Evolutionary conservation across 306 rosid species (phyloP).

Genomic region (Nissolia schottii): DNA sequence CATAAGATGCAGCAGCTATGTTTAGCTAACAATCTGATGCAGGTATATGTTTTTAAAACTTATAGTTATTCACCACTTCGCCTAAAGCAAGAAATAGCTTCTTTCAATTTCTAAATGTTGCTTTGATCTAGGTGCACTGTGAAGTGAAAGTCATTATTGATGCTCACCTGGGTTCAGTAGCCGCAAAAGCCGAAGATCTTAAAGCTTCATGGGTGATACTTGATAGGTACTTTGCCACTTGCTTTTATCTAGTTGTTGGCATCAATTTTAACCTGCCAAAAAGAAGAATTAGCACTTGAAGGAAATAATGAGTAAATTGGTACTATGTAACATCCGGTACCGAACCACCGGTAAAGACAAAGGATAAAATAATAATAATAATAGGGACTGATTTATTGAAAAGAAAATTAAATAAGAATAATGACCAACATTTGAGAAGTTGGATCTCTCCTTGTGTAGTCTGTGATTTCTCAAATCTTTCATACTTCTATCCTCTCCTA

Average conservation of each 20-base stretch:
- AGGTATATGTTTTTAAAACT: conserved; percentile 3
- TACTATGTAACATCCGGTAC: too few relatives aligned
- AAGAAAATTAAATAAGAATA: too few relatives aligned
- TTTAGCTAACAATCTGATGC: conserved; percentile 15
- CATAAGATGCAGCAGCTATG: conserved; percentile 22
- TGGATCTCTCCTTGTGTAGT: too few relatives aligned
- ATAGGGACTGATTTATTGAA: too few relatives aligned
- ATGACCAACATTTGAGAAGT: too few relatives aligned
- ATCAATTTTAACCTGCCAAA: neutral
- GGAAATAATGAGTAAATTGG: neutral
- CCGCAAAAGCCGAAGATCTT: conserved; percentile 19
- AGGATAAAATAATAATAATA: too few relatives aligned
- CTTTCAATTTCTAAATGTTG: neutral
- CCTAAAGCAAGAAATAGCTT: neutral
- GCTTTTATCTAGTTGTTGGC: neutral
- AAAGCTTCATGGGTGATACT: conserved; percentile 26
- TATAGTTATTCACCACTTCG: neutral
- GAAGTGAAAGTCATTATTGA: conserved; percentile 25
- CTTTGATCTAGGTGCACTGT: neutral
- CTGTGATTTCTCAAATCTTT: too few relatives aligned
- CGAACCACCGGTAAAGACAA: too few relatives aligned
- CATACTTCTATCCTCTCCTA: too few relatives aligned
- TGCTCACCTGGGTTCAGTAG: conserved; percentile 4
- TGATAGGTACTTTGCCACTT: conserved; percentile 9
- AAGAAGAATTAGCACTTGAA: neutral